Base-by-base conservation (phyloP, 257 asterid genomes). In the Nicotiana otophora region DNA sequence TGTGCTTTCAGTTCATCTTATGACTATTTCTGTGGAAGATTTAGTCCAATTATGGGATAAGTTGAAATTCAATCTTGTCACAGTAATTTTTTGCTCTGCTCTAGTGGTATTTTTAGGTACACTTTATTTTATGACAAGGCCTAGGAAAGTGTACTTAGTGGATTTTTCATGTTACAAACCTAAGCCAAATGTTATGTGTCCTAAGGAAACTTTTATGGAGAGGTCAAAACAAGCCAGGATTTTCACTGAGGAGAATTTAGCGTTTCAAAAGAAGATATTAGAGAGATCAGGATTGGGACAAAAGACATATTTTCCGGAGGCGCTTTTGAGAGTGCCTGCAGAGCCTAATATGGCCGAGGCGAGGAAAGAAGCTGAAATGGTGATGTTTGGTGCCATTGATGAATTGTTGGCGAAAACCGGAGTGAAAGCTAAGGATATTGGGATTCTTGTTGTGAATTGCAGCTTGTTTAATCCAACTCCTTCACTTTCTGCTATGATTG, bases 401-500 rank as follows among this genome's bases (percentile, higher is more conserved):
- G 89, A 82, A 48, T 72, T 90, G 11, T 80, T 90, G 23, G 89
- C 76, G 7, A 90, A 90, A 81, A 90, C 92, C 0, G 5, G 31
- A 2, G 90, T 90, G 57, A 88, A 88, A 5, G 82, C 86, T 2
- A 82, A 83, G 62, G 92, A 90, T 28, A 90, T 90, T 8, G 92
- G 94, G 48, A 87, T 90, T 17, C 85, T 90, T 20, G 84, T 90
- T 0, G 94, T 90, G 2, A 90, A 90, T 10, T 84, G 87, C 54
- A 86, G 91, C 4, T 76, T 85, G 17, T 90, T 87, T 61, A 90
- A 88, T 63, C 91, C 93, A 0, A 89, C 89, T 0, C 93, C 93
- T 1, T 90, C 93, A 2, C 92, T 90, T 15, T 84, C 91, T 5
- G 78, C 92, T 39, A 89, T 85, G 91, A 90, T 90, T 19, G 82